Conservation (phyloP, 805 yeast genomes). For the Schizosaccharomyces japonicus region DNA sequence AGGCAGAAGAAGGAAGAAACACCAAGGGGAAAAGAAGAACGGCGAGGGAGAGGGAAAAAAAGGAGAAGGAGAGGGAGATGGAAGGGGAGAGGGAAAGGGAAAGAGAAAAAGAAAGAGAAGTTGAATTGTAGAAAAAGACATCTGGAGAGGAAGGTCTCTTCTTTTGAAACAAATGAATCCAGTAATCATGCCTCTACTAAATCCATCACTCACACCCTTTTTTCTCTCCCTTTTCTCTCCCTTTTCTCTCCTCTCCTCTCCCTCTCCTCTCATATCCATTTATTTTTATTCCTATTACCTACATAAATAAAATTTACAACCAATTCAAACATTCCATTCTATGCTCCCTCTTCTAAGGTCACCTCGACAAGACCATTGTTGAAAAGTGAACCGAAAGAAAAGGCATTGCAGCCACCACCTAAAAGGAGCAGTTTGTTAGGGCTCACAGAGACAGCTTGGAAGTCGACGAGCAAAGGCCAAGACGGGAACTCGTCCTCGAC, state of each 20-base stretch:
- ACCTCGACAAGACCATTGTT: too few species aligned
- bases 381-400: background rate
- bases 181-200: background rate
- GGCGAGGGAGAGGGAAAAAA: background rate
- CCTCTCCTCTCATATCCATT: too few species aligned
- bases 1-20: background rate
- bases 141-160: background rate
- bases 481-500: constrained; percentile 8
- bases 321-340: too few species aligned
- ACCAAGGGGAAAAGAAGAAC: too few species aligned
- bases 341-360: too few species aligned
- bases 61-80: background rate
- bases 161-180: background rate
- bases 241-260: background rate
- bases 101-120: background rate
- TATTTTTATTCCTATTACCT: too few species aligned
- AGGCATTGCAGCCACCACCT: background rate
- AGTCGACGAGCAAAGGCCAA: too few species aligned
- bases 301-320: too few species aligned
- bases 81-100: background rate
- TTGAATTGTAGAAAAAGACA: too few species aligned
- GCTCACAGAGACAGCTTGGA: constrained; percentile 12
- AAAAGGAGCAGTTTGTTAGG: background rate
- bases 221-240: background rate
- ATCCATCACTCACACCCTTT: background rate